Conservation (phyloP, 345 rosid genomes). For the Eucalyptus cloeziana region DNA sequence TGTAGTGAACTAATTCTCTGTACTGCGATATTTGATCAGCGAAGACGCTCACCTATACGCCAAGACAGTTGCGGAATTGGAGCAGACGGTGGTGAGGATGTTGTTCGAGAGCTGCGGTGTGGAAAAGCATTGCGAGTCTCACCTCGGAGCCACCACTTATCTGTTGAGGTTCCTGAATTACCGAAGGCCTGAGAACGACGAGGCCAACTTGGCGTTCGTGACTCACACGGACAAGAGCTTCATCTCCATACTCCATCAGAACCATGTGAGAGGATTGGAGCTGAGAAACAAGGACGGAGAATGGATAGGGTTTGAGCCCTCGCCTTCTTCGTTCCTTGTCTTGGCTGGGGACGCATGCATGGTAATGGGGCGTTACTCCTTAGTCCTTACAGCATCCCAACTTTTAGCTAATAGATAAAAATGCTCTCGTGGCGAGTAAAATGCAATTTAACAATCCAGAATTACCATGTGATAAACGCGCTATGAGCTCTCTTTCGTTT, state of each 20-base stretch:
- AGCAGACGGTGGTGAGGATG: conserved; percentile 37
- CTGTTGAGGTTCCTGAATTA: conserved; percentile 46
- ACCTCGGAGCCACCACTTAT: conserved; percentile 24
- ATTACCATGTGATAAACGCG: neutral
- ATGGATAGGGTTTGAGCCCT: conserved; percentile 42
- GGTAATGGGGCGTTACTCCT: conserved; percentile 11
- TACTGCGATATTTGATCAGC: neutral
- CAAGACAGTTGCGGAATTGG: conserved; percentile 19
- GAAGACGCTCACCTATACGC: conserved; percentile 22
- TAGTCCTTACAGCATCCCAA: neutral
- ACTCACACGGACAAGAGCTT: conserved; percentile 61
- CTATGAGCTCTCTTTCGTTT: no score
- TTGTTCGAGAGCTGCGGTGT: conserved; percentile 48
- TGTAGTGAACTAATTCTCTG: neutral
- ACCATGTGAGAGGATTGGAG: conserved; percentile 40
- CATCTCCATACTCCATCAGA: conserved; percentile 49
- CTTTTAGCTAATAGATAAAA: neutral
- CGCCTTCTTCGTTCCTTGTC: conserved; percentile 30
- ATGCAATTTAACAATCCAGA: neutral
- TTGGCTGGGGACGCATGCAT: conserved; percentile 50
- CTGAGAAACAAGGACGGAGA: conserved; percentile 27
- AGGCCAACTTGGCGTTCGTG: conserved; percentile 27
- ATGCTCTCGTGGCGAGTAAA: neutral
- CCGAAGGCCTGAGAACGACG: conserved; percentile 19
- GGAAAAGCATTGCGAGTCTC: conserved; percentile 14